phyloP scores from a whole-genome alignment of 257 asterid genomes.

The Catharanthus roseus region DNA sequence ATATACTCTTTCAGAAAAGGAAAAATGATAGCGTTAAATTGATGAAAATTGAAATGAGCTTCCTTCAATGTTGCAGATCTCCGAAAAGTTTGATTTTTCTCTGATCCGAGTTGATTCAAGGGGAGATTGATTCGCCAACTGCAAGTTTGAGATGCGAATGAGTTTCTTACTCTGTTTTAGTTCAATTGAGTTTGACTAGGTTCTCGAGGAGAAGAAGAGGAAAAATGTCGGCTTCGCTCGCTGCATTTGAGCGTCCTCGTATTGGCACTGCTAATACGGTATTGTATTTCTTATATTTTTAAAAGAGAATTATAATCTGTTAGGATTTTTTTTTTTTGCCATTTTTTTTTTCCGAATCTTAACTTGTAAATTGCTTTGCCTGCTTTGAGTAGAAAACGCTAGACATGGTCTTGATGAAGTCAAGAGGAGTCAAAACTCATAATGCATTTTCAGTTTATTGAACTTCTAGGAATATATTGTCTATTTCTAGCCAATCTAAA shows the following conservation, averaged over 20 bases:
- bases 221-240: constrained; percentile 72
- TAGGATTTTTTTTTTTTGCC: neutral
- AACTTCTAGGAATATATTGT: neutral
- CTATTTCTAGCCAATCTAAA: neutral
- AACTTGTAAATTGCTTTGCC: neutral
- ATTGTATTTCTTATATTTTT: constrained; percentile 7
- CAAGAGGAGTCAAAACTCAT: constrained; percentile 6
- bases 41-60: neutral
- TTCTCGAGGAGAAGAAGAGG: neutral
- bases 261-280: constrained; percentile 85
- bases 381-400: neutral
- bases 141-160: constrained; percentile 8
- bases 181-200: neutral
- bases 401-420: neutral
- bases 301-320: neutral
- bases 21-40: too few species aligned
- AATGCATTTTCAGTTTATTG: neutral
- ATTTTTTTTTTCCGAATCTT: neutral
- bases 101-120: neutral
- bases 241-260: constrained; percentile 90
- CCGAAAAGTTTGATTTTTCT: neutral
- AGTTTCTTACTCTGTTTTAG: neutral
- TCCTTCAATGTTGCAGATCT: neutral
- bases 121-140: neutral
- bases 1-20: neutral